Conservation (phyloP, 192 early-diverging fungal genomes). For the Coemansia sp. region DNA sequence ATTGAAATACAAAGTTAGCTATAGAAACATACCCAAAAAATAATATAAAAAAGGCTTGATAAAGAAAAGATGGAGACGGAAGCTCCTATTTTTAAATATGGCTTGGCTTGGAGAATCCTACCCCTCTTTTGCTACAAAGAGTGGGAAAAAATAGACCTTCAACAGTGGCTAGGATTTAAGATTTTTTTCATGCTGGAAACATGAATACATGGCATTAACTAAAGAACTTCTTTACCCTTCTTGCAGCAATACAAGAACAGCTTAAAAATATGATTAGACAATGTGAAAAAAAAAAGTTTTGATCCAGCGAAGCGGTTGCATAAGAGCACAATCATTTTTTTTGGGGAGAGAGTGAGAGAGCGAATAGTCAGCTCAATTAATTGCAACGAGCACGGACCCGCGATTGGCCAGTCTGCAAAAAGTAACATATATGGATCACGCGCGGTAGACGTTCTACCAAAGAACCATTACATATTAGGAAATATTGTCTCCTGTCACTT, state of each 20-base stretch:
- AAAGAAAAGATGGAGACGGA: too few species aligned
- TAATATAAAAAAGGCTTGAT: too few species aligned
- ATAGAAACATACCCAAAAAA: slow-evolving; percentile 5
- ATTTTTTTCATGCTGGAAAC: background rate
- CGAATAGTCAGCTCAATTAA: background rate
- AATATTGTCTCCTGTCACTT: background rate
- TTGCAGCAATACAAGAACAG: background rate
- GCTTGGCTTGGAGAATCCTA: background rate
- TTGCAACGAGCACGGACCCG: slow-evolving; percentile 8
- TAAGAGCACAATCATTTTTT: background rate
- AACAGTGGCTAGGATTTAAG: background rate
- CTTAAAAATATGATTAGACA: too few species aligned
- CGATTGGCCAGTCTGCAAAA: background rate
- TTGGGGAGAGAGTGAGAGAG: background rate
- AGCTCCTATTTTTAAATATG: too few species aligned
- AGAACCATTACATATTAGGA: slow-evolving; percentile 1
- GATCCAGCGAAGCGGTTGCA: too few species aligned
- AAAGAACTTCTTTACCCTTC: background rate
- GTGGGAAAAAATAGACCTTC: slow-evolving; percentile 2
- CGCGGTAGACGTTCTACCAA: background rate
- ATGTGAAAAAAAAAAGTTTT: too few species aligned
- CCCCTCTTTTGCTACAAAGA: background rate
- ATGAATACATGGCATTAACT: background rate
- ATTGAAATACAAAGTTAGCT: background rate
- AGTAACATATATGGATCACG: background rate